Percentiles rank a stretch among this genome's conserved stretches.
Evolutionary conservation across 2,329 filamentous ascomycete species (phyloP).

Genomic region (Calonectria pauciramosa): DNA sequence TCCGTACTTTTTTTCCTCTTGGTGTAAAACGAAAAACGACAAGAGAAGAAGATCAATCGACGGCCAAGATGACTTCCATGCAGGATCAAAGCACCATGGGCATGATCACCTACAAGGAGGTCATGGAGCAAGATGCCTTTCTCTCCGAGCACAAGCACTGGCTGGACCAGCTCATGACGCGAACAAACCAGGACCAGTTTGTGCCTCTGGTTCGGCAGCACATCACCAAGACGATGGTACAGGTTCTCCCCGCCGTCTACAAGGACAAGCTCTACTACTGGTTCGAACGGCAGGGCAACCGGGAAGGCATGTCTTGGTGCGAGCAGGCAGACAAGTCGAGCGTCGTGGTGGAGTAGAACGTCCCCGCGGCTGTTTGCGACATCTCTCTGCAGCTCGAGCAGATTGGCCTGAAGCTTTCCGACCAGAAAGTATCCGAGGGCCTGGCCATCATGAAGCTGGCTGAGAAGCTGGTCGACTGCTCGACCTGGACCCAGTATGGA

Average conservation of each 20-base stretch:
- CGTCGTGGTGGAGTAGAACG: slow-evolving; percentile 4
- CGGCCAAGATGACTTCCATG: not conserved
- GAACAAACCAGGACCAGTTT: slow-evolving; percentile 5
- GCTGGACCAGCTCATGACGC: not conserved
- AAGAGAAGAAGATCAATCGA: not conserved
- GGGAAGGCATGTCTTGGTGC: slow-evolving; percentile 3
- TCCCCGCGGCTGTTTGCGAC: not conserved
- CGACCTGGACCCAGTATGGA: not conserved
- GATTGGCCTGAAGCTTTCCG: not conserved
- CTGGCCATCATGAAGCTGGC: not conserved
- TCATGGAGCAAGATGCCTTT: slow-evolving; percentile 6
- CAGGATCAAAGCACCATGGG: not conserved
- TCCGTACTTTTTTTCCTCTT: not conserved
- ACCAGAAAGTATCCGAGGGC: not conserved
- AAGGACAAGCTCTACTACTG: slow-evolving; percentile 16
- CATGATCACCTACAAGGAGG: not conserved
- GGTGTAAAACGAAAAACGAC: not conserved
- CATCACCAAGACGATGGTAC: not conserved
- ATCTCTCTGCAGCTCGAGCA: not conserved
- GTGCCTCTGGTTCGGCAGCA: not conserved
- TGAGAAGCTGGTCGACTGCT: not conserved
- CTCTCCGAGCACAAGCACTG: not conserved
- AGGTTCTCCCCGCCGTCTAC: not conserved
- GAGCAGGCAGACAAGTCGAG: not conserved
- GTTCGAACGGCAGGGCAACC: slow-evolving; percentile 3